Evolutionary conservation across 345 rosid species (phyloP).

Genomic region (Salix purpurea): DNA sequence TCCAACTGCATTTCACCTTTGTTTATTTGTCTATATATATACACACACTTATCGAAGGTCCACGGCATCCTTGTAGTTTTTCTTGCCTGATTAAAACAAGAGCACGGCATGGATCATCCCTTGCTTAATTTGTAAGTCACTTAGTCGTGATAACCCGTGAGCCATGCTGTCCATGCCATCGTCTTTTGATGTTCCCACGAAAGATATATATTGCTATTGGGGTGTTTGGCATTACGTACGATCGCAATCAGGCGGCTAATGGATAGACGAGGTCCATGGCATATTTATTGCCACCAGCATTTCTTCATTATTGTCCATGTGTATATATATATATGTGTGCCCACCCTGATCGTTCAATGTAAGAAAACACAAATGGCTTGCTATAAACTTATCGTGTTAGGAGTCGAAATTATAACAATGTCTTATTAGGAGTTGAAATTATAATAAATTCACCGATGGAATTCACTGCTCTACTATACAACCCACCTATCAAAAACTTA

Average conservation of each 20-base stretch:
- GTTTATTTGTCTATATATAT: neutral
- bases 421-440: too few species aligned
- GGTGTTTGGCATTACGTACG: too few species aligned
- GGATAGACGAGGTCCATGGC: neutral
- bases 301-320: neutral
- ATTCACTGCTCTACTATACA: too few species aligned
- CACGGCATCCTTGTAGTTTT: constrained; percentile 8
- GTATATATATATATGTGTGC: neutral
- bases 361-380: neutral
- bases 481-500: too few species aligned
- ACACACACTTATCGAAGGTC: neutral
- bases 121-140: constrained; percentile 50
- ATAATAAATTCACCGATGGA: too few species aligned
- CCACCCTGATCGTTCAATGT: neutral
- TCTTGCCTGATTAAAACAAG: constrained; percentile 57
- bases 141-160: constrained; percentile 17
- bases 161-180: constrained; percentile 10
- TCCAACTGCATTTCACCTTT: constrained; percentile 32
- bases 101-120: constrained; percentile 27
- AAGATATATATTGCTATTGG: constrained; percentile 11
- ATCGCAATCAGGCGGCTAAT: neutral
- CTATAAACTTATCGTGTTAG: too few species aligned
- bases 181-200: constrained; percentile 28
- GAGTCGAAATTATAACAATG: too few species aligned
- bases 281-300: neutral